Percentiles rank a stretch among this genome's conserved stretches.
These are phyloP conservation scores for Leucocoprinus birnbaumii DNA, from an alignment of 768 basidiomycete species.

Conservation along the genomic window DNA sequence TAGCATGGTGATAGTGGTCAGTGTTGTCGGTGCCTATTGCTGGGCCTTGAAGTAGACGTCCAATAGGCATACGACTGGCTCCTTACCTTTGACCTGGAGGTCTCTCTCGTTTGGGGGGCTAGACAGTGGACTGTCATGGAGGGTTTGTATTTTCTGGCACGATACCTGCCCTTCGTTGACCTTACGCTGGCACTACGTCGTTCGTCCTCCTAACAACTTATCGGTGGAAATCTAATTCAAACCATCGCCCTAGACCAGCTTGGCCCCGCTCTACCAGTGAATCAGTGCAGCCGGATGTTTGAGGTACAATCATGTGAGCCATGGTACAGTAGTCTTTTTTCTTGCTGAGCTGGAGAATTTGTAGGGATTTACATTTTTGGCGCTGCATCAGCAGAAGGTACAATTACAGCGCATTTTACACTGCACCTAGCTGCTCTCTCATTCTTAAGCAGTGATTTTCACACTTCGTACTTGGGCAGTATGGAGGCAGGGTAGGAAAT, in stretches of 20 bases:
- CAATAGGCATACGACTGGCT: conserved; percentile 2
- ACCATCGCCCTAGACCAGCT: not conserved
- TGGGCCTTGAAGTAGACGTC: not conserved
- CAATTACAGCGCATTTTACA: not conserved
- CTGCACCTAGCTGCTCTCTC: too few species aligned
- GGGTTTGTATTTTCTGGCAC: not conserved
- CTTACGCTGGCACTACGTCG: not conserved
- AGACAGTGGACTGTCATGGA: not conserved
- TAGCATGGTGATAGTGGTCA: not conserved
- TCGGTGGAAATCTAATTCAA: not conserved
- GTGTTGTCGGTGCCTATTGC: not conserved
- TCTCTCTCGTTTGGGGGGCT: not conserved
- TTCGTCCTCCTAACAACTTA: not conserved
- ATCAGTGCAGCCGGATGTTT: not conserved
- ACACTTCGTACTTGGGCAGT: too few species aligned
- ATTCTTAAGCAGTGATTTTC: too few species aligned
- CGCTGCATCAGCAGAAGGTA: not conserved
- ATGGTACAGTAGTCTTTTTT: not conserved
- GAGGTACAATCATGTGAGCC: not conserved
- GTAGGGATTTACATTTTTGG: not conserved
- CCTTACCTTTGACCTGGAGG: not conserved
- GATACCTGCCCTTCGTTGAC: conserved; percentile 4
- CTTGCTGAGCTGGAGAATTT: not conserved
- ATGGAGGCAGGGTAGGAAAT: too few species aligned
- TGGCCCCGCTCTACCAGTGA: too few species aligned